Evolutionary conservation across 148 eudicot species (phyloP).

Genomic region (Pharnaceum exiguum): DNA sequence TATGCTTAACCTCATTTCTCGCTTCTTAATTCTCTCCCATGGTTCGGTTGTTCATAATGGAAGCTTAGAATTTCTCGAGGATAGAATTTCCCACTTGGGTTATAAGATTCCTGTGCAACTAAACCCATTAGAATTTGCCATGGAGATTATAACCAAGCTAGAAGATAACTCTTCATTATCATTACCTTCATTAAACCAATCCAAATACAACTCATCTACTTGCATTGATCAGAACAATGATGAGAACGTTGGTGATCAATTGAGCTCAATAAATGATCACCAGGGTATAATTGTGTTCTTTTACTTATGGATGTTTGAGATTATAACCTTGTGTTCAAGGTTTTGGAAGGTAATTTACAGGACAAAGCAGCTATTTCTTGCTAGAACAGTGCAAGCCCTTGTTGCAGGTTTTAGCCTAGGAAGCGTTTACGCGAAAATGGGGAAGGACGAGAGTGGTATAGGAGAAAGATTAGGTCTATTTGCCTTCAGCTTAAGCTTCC

Average conservation of each 20-base stretch:
- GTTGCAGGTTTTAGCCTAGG: constrained; percentile 90
- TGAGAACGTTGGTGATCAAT: constrained; percentile 4
- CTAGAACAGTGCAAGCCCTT: constrained; percentile 89
- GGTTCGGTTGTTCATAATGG: constrained; percentile 75
- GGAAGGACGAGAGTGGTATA: constrained; percentile 55
- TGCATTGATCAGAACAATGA: constrained; percentile 7
- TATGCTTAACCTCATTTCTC: constrained; percentile 54
- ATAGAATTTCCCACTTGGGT: constrained; percentile 49
- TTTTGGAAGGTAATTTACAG: constrained; percentile 85
- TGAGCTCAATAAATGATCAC: neutral
- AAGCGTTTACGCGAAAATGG: constrained; percentile 65
- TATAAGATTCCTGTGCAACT: constrained; percentile 63
- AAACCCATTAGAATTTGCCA: constrained; percentile 76
- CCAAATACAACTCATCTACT: constrained; percentile 4
- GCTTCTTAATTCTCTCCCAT: constrained; percentile 71
- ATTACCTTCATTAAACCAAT: neutral
- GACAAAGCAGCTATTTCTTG: constrained; percentile 79
- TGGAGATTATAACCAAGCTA: constrained; percentile 64
- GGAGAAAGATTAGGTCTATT: constrained; percentile 80
- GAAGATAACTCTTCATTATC: constrained; percentile 31
- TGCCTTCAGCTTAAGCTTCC: constrained; percentile 89
- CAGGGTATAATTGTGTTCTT: constrained; percentile 5
- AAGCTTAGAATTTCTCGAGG: constrained; percentile 58
- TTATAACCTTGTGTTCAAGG: constrained; percentile 52
- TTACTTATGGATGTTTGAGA: constrained; percentile 30